These are phyloP conservation scores for Alliaria petiolata DNA, from an alignment of 345 rosid species.

Conservation along the genomic window DNA sequence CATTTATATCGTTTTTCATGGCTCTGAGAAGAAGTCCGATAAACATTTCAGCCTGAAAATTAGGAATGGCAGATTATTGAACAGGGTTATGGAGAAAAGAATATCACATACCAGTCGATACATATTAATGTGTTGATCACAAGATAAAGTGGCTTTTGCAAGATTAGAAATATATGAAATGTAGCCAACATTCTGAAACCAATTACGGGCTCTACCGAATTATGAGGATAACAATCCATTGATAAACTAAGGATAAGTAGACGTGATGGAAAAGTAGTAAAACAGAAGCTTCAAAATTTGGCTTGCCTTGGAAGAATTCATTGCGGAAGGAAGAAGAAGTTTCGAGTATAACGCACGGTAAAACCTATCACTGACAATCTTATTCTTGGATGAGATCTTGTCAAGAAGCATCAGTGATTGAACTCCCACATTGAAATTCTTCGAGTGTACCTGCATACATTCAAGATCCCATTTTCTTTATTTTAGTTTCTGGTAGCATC, in stretches of 20 bases:
- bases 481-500: background rate
- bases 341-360: conserved; percentile 93
- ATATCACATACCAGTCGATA: background rate
- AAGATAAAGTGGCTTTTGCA: background rate
- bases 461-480: background rate
- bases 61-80: background rate
- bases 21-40: conserved; percentile 88
- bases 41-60: conserved; percentile 84
- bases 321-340: conserved; percentile 80
- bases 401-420: conserved; percentile 96
- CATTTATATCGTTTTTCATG: conserved; percentile 83
- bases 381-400: conserved; percentile 94
- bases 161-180: background rate
- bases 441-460: conserved; percentile 77
- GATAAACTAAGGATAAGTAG: background rate
- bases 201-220: background rate
- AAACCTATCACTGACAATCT: conserved; percentile 89
- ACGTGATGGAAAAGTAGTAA: background rate
- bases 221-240: background rate
- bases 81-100: background rate
- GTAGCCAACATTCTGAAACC: background rate
- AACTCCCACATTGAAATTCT: conserved; percentile 88
- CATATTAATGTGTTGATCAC: background rate
- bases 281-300: background rate
- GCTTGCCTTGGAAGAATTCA: conserved; percentile 96